Evolutionary conservation across 441 rosid species (phyloP), one percentile per base, ranked within the genome.

Genomic region (Brassica balearica): DNA sequence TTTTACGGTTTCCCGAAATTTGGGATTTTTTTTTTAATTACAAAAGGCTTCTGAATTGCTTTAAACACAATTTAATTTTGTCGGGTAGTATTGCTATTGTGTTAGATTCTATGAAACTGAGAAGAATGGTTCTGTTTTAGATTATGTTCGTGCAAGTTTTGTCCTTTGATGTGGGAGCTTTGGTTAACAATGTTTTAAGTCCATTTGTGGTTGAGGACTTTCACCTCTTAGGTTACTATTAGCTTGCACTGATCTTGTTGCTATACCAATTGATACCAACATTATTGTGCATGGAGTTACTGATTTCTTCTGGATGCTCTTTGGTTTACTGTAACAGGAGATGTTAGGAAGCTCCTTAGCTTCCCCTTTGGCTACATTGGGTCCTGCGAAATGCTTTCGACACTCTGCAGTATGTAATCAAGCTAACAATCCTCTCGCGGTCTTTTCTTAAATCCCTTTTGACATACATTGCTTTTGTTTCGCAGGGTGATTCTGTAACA

Each of bases 341-440:
- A 91, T 92, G 93, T 84, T 84, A 20, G 93, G 90, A 69, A 87
- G 81, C 83, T 74, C 85, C 38, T 60, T 80, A 69, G 86, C 89
- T 82, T 88, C 89, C 74, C 86, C 92, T 82, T 58, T 90, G 73
- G 78, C 83, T 64, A 80, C 84, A 2, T 72, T 77, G 41, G 83
- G 81, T 78, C 79, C 81, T 67, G 43, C 72, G 14, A 70, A 77
- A 43, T 64, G 76, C 25, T 51, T 75, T 19, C 48, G 65, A 29
- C 34, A 29, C 34, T 29, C 34, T 29, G 34, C 34, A 29, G 34
- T 29, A 29, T 7, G 34, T 29, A 29, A 5, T 29, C 34, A 7
- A 29, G 34, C 34, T 29, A 29, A 29, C 34, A 29, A 29, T 29
- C 34, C 34, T 29, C 34, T 29, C 34, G 34, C 5, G 34, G 34